phyloP scores from a whole-genome alignment of 2,329 filamentous ascomycete genomes.

The Rutstroemia sp. region DNA sequence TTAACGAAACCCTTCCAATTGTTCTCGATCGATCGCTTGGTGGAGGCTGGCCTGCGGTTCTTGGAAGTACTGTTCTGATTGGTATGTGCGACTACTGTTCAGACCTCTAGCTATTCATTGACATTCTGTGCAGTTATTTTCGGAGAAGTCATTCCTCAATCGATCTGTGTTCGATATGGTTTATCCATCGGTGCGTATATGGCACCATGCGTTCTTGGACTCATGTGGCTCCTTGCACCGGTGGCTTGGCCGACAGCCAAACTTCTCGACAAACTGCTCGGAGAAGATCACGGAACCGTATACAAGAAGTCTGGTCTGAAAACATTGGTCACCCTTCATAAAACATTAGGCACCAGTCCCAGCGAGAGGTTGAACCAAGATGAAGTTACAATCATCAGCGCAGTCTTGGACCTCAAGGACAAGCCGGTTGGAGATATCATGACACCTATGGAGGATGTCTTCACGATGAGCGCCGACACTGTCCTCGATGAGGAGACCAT shows the following conservation, averaged over 20 bases:
- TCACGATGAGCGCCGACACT: constrained; percentile 92
- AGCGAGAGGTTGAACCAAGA: constrained; percentile 88
- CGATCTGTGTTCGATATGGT: constrained; percentile 91
- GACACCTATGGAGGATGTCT: constrained; percentile 98
- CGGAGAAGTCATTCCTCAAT: constrained; percentile 92
- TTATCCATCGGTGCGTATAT: constrained; percentile 92
- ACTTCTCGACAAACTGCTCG: constrained; percentile 85
- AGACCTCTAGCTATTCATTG: not conserved
- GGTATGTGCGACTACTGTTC: constrained; percentile 46
- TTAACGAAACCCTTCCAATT: constrained; percentile 93
- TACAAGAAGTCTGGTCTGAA: constrained; percentile 99
- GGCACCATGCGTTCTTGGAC: constrained; percentile 73
- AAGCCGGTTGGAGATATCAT: constrained; percentile 94
- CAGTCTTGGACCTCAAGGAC: constrained; percentile 91
- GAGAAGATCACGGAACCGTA: constrained; percentile 89
- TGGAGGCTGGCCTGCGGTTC: constrained; percentile 87
- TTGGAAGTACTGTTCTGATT: constrained; percentile 89
- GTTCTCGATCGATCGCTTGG: constrained; percentile 90
- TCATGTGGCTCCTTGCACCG: constrained; percentile 91
- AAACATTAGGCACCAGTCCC: constrained; percentile 76
- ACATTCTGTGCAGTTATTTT: constrained; percentile 68
- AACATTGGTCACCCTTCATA: constrained; percentile 90
- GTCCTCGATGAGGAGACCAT: constrained; percentile 89
- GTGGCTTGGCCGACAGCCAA: constrained; percentile 94
- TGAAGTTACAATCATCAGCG: constrained; percentile 97